These are phyloP conservation scores for Botryotinia calthae DNA, from an alignment of 2,329 filamentous ascomycete genomes.

Conservation along the genomic window DNA sequence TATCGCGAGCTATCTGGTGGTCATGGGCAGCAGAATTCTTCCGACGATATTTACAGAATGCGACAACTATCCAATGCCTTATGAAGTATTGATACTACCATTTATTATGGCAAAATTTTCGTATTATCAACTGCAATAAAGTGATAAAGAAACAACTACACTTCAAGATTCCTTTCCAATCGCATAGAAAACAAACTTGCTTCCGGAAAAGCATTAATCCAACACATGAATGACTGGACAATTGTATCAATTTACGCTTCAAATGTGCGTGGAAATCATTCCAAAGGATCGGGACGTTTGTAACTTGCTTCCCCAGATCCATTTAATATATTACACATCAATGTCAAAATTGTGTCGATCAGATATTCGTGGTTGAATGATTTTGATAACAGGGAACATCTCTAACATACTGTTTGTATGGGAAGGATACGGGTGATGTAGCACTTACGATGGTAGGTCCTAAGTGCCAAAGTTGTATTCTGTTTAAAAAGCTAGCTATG, in stretches of 20 bases:
- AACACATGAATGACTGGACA: background rate
- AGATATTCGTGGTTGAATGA: background rate
- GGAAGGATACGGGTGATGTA: no score
- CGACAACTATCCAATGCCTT: background rate
- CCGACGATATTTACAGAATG: background rate
- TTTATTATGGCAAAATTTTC: background rate
- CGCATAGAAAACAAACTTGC: background rate
- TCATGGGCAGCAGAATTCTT: background rate
- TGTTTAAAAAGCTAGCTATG: no score
- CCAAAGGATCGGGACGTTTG: background rate
- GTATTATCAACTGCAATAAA: background rate
- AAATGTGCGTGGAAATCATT: background rate
- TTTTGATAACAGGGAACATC: no score
- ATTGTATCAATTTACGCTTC: background rate
- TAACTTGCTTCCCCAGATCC: background rate
- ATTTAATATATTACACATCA: fast-evolving
- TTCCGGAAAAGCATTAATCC: background rate
- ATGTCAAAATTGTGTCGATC: background rate
- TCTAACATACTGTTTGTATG: background rate
- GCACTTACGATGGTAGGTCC: no score
- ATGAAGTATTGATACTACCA: background rate
- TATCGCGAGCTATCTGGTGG: background rate
- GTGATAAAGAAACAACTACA: background rate
- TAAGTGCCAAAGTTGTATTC: no score
- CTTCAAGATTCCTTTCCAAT: background rate